Evolutionary conservation across 2,329 filamentous ascomycete genomes (phyloP), one percentile per base, ranked within the genome.

Genomic region (Alternaria triticimaculans): DNA sequence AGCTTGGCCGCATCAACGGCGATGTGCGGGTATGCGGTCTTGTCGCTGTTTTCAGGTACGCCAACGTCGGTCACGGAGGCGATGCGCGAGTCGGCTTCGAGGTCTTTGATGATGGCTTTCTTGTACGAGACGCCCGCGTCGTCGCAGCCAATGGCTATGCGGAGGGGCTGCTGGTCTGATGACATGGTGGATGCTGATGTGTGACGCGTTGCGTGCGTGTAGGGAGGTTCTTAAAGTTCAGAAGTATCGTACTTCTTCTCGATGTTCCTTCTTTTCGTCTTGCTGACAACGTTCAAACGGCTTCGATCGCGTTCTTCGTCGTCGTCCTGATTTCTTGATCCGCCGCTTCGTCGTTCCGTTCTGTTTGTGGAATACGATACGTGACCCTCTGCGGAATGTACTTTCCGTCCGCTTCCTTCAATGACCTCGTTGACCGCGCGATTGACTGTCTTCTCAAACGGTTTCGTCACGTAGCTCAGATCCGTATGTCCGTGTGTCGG

Each of bases 41-140:
- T 93, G 84, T 96, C 92, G 60, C 84, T 82, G 59, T 84, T 75
- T 48, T 84, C 83, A 71, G 87, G 83, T 68, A 92, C 90, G 71
- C 93, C 93, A 54, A 96, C 91, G 75, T 96, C 93, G 65, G 87
- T 85, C 67, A 96, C 85, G 65, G 87, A 85, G 60, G 84, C 81
- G 67, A 96, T 91, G 65, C 89, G 88, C 3, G 87, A 81, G 80
- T 92, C 87, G 51, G 87, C 84, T 69, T 90, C 85, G 64, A 96
- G 88, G 75, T 93, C 89, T 56, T 85, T 84, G 77, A 92, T 92
- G 82, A 96, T 90, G 70, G 88, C 87, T 77, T 89, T 88, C 81
- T 95, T 96, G 87, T 96, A 96, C 70, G 82, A 83, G 73, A 91
- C 86, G 76, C 93, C 93, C 63, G 92, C 92, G 72, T 93, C 90